Evolutionary conservation across 2,329 filamentous ascomycete genomes (phyloP).

Genomic region (Penicillium psychrosexuale): DNA sequence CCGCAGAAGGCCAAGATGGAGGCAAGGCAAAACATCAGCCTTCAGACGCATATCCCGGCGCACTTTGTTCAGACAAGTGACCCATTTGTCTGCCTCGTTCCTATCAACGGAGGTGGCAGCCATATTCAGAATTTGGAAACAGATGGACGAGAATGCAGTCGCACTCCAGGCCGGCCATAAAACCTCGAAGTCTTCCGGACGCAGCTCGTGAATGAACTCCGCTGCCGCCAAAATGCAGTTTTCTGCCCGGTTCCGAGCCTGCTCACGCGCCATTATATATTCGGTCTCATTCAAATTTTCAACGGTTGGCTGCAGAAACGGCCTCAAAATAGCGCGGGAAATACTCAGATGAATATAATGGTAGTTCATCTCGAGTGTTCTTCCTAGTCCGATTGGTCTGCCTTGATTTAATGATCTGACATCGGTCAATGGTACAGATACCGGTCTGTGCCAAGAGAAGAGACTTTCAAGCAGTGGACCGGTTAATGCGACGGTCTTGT

Average conservation of each 20-base stretch:
- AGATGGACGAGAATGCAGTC: background rate
- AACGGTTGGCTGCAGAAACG: background rate
- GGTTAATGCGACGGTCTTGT: background rate
- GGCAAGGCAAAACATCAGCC: conserved; percentile 2
- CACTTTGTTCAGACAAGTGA: background rate
- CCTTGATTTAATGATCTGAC: background rate
- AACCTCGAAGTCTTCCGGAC: background rate
- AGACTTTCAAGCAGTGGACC: background rate
- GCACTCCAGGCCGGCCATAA: conserved; percentile 1
- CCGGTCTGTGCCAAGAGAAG: background rate
- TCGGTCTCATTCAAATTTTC: background rate
- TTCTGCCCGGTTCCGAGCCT: background rate
- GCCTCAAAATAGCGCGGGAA: background rate
- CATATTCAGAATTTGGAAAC: background rate
- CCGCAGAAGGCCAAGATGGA: background rate
- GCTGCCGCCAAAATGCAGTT: background rate
- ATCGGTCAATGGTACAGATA: background rate
- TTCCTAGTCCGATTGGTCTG: background rate
- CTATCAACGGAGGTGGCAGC: background rate
- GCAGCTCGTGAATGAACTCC: background rate
- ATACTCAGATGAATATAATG: conserved; percentile 5
- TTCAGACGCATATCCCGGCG: conserved; percentile 6
- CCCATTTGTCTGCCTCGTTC: conserved; percentile 1
- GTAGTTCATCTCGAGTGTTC: background rate
- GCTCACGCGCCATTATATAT: background rate